Evolutionary conservation across 2,329 filamentous ascomycete genomes (phyloP).

Genomic region (Aspergillus sp.): DNA sequence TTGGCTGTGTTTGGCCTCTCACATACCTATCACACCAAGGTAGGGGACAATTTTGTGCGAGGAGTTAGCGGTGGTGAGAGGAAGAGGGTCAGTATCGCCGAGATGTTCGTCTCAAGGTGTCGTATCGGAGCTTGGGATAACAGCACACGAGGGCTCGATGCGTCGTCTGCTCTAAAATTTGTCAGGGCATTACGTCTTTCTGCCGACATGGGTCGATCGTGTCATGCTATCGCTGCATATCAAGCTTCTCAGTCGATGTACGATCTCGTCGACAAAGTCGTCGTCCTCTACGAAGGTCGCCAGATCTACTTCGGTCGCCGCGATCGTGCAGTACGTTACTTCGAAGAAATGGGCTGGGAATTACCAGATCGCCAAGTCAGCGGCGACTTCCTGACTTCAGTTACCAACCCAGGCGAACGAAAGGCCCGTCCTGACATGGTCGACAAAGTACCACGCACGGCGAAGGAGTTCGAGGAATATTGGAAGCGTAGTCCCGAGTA

Average conservation of each 20-base stretch:
- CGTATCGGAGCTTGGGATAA: conserved; percentile 42
- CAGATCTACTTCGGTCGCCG: conserved; percentile 74
- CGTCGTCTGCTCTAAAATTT: conserved; percentile 56
- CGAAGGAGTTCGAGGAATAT: conserved; percentile 63
- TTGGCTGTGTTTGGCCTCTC: conserved; percentile 16
- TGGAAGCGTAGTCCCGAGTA: conserved; percentile 40
- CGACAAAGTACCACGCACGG: conserved; percentile 61
- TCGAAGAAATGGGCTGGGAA: conserved; percentile 67
- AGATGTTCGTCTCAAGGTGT: conserved; percentile 16
- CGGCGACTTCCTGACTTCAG: conserved; percentile 67
- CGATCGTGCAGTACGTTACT: conserved; percentile 61
- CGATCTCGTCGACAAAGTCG: conserved; percentile 70
- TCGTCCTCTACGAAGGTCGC: conserved; percentile 72
- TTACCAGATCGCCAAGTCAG: conserved; percentile 68
- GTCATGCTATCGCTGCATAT: conserved; percentile 60
- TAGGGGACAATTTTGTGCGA: conserved; percentile 19
- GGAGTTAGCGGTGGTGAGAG: conserved; percentile 19
- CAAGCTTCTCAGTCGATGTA: conserved; percentile 52
- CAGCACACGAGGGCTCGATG: conserved; percentile 43
- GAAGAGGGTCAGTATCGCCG: conserved; percentile 58
- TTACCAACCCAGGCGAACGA: conserved; percentile 66
- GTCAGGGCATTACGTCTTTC: conserved; percentile 43
- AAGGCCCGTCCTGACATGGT: conserved; percentile 59
- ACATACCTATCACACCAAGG: conserved; percentile 15
- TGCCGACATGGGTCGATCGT: conserved; percentile 11